Conservation (phyloP, 2,329 filamentous ascomycete species). For the Dactylonectria estremocensis region DNA sequence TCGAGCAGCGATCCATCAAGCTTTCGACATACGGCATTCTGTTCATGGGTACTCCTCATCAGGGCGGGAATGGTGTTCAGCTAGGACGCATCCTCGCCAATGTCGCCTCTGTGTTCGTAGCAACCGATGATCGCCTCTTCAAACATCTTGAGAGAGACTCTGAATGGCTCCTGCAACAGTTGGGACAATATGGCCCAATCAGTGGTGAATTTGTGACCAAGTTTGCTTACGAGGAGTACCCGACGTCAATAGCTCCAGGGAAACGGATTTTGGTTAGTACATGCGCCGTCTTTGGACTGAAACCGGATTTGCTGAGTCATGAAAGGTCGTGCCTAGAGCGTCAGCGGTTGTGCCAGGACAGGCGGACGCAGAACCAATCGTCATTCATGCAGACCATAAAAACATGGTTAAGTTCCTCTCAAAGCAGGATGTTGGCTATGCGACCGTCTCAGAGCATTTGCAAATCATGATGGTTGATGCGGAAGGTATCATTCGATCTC, state of each 20-base stretch:
- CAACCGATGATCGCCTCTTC: conserved; percentile 23
- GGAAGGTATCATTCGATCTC: conserved; percentile 1
- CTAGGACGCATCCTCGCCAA: conserved; percentile 18
- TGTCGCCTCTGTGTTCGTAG: conserved; percentile 19
- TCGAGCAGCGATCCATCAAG: conserved; percentile 12
- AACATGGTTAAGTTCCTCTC: conserved; percentile 24
- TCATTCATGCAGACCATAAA: conserved; percentile 20
- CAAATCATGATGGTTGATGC: conserved; percentile 11
- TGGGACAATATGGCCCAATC: conserved; percentile 20
- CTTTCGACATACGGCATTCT: conserved; percentile 24
- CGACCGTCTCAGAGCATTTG: conserved; percentile 11
- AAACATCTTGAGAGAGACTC: conserved; percentile 23
- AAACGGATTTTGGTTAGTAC: conserved; percentile 11
- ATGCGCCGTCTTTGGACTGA: no score
- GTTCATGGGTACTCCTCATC: conserved; percentile 26
- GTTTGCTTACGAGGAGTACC: conserved; percentile 24
- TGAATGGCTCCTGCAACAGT: conserved; percentile 24
- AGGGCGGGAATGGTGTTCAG: conserved; percentile 25
- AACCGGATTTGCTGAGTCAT: conserved; percentile 4
- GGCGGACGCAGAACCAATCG: conserved; percentile 18
- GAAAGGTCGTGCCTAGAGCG: background rate
- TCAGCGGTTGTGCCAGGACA: conserved; percentile 24
- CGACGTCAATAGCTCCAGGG: background rate
- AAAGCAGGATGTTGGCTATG: conserved; percentile 13
- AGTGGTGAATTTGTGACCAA: conserved; percentile 21